phyloP scores from a whole-genome alignment of 768 basidiomycete genomes.

The Amanita brunnescens region DNA sequence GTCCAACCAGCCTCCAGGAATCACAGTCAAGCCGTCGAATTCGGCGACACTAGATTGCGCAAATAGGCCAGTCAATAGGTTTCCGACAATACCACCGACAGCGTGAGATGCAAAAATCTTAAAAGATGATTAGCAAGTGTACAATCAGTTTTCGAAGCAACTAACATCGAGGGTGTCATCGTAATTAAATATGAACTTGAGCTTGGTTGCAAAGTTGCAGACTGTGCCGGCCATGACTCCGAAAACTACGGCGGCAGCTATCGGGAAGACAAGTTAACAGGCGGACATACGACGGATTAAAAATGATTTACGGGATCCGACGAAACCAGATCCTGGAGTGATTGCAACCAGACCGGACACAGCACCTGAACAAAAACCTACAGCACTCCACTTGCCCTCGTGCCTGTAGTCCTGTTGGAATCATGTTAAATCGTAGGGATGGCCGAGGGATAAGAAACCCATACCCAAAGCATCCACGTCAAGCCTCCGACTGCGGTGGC shows the following conservation, averaged over 20 bases:
- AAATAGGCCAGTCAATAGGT: conserved; percentile 81
- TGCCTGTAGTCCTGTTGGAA: conserved; percentile 69
- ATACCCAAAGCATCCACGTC: conserved; percentile 87
- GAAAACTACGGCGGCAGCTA: conserved; percentile 76
- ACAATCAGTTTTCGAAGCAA: conserved; percentile 4
- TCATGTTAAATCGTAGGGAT: not conserved
- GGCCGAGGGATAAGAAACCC: conserved; percentile 8
- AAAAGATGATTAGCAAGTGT: not conserved
- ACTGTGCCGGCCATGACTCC: conserved; percentile 76
- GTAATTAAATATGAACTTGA: conserved; percentile 74
- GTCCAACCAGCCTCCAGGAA: conserved; percentile 84
- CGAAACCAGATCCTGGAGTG: conserved; percentile 77
- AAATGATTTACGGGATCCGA: conserved; percentile 54
- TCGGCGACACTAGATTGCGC: conserved; percentile 73
- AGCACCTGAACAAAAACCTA: conserved; percentile 94
- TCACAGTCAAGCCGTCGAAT: conserved; percentile 63
- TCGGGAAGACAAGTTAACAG: not conserved
- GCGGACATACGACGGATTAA: not conserved
- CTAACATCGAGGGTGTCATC: conserved; percentile 78
- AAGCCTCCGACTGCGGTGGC: conserved; percentile 84
- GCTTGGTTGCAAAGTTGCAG: conserved; percentile 94
- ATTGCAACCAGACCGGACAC: conserved; percentile 88
- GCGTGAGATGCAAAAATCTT: conserved; percentile 87
- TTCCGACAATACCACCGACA: conserved; percentile 73
- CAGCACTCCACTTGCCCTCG: conserved; percentile 87